These are phyloP conservation scores for Beauveria sp. DNA, from an alignment of 2,329 filamentous ascomycete species.

Conservation along the genomic window DNA sequence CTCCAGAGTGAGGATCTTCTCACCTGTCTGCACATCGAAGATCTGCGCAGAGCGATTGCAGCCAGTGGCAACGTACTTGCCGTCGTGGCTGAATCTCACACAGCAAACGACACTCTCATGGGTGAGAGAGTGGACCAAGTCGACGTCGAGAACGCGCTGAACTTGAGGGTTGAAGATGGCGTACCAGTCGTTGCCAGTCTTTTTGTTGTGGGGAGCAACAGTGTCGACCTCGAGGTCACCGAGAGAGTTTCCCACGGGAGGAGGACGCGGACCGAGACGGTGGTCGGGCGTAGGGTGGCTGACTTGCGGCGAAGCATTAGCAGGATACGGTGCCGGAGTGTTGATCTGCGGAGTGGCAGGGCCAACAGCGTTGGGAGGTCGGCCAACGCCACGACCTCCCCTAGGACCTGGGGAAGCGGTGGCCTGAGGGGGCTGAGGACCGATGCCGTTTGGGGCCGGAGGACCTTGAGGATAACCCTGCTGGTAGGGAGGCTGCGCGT, in stretches of 20 bases:
- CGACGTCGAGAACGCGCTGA: constrained; percentile 83
- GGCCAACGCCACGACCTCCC: constrained; percentile 65
- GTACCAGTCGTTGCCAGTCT: constrained; percentile 87
- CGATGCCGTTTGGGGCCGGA: constrained; percentile 62
- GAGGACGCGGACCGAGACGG: constrained; percentile 45
- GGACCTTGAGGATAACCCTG: constrained; percentile 55
- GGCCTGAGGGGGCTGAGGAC: constrained; percentile 71
- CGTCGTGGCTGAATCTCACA: constrained; percentile 91
- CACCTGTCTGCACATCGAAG: constrained; percentile 82
- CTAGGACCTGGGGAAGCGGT: constrained; percentile 82
- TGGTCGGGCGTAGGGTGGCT: constrained; percentile 75
- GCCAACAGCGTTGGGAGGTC: constrained; percentile 53
- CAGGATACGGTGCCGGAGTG: constrained; percentile 78
- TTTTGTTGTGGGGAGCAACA: constrained; percentile 79
- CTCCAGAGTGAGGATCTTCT: constrained; percentile 83
- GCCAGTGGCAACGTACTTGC: constrained; percentile 90
- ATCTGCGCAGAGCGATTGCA: constrained; percentile 99
- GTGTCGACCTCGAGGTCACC: constrained; percentile 83
- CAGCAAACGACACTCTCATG: constrained; percentile 98
- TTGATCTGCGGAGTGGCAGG: constrained; percentile 90
- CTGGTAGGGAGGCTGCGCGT: constrained; percentile 64
- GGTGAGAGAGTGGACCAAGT: constrained; percentile 83
- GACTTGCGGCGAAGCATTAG: constrained; percentile 77
- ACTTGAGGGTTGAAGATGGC: constrained; percentile 93
- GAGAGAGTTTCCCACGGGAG: constrained; percentile 54